phyloP scores from a whole-genome alignment of 2,329 filamentous ascomycete species.

The Penicillium vulpinum region DNA sequence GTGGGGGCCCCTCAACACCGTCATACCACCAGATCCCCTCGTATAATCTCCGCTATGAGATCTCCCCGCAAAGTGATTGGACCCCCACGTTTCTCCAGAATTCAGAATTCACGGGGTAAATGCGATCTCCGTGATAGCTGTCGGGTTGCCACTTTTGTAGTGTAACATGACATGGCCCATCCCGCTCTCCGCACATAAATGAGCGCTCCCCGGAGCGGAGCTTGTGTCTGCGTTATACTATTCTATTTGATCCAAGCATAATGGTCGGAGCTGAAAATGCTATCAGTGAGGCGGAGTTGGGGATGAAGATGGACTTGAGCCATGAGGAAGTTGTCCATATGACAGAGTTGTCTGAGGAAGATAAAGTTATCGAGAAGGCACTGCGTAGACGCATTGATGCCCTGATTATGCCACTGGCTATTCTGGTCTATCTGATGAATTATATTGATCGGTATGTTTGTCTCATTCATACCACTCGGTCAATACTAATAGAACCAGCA shows the following conservation, averaged over 20 bases:
- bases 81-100: conserved; percentile 8
- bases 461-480: neutral
- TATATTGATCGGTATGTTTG: conserved; percentile 42
- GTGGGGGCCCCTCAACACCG: neutral
- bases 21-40: neutral
- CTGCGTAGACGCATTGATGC: conserved; percentile 39
- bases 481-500: conserved; percentile 26
- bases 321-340: conserved; percentile 25
- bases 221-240: neutral
- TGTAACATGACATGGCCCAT: neutral
- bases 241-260: neutral
- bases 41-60: neutral
- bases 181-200: conserved; percentile 6
- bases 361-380: conserved; percentile 39
- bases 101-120: conserved; percentile 10
- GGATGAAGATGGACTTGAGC: conserved; percentile 19
- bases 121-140: neutral
- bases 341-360: conserved; percentile 28
- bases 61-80: conserved; percentile 10
- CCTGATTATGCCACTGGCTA: conserved; percentile 42
- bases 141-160: neutral
- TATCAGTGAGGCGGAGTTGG: conserved; percentile 20
- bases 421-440: conserved; percentile 45
- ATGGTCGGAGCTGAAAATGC: conserved; percentile 14
- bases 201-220: neutral